Evolutionary conservation across 2,329 filamentous ascomycete genomes (phyloP).

Genomic region (Alternaria conjuncta): DNA sequence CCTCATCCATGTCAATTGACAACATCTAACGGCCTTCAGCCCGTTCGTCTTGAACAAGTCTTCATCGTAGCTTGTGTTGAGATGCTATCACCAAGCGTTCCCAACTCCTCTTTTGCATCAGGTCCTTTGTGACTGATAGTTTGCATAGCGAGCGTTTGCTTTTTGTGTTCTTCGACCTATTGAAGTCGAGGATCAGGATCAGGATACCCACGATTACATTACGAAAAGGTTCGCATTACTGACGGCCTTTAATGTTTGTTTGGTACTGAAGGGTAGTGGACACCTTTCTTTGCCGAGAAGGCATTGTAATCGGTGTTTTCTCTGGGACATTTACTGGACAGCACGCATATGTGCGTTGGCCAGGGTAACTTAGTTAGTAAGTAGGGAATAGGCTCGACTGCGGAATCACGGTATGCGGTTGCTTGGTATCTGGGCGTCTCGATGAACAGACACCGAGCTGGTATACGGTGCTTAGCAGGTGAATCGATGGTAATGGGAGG

Average conservation of each 20-base stretch:
- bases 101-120: not conserved
- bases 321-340: not conserved
- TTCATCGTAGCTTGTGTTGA: not conserved
- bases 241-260: constrained; percentile 3
- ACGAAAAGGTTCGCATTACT: not conserved
- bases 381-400: not conserved
- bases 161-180: constrained; percentile 7
- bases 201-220: constrained; percentile 24
- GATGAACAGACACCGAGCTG: not conserved
- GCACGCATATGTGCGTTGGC: not conserved
- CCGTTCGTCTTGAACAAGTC: constrained; percentile 19
- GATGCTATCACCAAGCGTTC: not conserved
- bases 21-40: constrained; percentile 31
- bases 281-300: not conserved
- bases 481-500: not conserved
- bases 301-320: not conserved
- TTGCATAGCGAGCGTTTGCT: constrained; percentile 23
- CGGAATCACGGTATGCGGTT: not conserved
- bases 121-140: constrained; percentile 8
- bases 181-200: not conserved
- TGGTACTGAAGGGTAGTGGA: not conserved
- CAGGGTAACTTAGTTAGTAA: not conserved
- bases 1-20: constrained; percentile 35
- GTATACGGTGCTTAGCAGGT: not conserved
- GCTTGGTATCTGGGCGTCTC: not conserved